Evolutionary conservation across 495 filamentous ascomycete genomes (phyloP).

Genomic region (Podospora appendiculata): DNA sequence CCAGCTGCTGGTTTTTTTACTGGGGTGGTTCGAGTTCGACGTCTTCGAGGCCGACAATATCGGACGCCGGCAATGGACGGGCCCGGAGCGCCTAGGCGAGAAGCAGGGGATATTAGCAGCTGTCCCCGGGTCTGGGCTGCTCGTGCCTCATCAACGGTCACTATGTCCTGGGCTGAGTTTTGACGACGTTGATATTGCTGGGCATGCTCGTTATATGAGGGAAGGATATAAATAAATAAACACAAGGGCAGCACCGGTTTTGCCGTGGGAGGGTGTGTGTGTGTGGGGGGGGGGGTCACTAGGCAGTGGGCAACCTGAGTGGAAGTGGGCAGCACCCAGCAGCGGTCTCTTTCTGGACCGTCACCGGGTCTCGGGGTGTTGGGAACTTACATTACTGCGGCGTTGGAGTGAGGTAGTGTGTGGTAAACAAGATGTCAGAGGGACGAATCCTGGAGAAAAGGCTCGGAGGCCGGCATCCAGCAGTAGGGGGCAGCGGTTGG

Average conservation of each 20-base stretch:
- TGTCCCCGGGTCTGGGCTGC: not conserved
- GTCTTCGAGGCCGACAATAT: constrained; percentile 1
- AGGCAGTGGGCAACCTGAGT: no score
- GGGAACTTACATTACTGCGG: not conserved
- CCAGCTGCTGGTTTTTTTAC: not conserved
- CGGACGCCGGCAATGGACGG: constrained; percentile 13
- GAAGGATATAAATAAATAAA: not conserved
- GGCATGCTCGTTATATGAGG: constrained; percentile 8
- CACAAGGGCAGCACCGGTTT: not conserved
- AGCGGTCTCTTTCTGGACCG: no score
- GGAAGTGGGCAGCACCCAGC: no score
- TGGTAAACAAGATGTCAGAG: no score
- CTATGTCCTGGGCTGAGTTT: constrained; percentile 12
- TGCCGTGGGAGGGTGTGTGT: not conserved
- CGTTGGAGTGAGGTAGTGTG: no score
- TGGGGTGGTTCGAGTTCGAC: not conserved
- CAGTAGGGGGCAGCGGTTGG: no score
- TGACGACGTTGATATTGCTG: constrained; percentile 13
- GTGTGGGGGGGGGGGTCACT: not conserved
- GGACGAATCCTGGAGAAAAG: no score
- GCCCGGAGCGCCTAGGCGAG: constrained; percentile 6
- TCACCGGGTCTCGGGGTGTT: no score
- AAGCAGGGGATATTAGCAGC: not conserved
- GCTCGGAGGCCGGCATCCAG: no score
- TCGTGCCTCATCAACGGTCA: constrained; percentile 3